Base-by-base conservation (phyloP, 352 stramenopile genomes). In the Pythium sp. region DNA sequence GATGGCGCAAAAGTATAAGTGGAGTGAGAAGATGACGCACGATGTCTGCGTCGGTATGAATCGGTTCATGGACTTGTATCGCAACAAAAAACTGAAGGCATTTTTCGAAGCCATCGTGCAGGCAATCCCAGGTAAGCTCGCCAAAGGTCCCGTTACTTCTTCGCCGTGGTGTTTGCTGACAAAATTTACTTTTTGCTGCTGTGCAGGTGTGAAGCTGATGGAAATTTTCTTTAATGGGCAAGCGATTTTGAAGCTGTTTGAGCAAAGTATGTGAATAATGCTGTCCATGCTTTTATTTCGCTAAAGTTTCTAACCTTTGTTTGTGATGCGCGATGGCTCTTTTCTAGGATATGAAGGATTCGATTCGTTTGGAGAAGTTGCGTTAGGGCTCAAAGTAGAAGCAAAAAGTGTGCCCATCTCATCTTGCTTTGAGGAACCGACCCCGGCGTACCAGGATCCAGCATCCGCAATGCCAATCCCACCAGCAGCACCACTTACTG, bases 181-280 rank as follows among this genome's bases (percentile, higher is more conserved):
- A 62, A 72, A 38, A 14, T 56, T 3, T 2, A 28, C 20, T 53
- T 4, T 9, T 15, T 54, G 47, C 47, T 55, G 9, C 54, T 63
- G 67, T 67, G 9, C 41, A 87, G 79, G 62, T 20, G 38, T 80
- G 24, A 77, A 60, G 24, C 68, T 81, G 58, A 61, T 63, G 51
- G 69, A 77, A 8, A 53, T 83, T 26, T 78, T 79, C 20, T 67
- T 70, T 30, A 32, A 76, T 47, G 77, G 55, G 6, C 65, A 83
- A 14, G 56, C 72, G n/a, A 78, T 87, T 59, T 22, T 89, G 18
- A 77, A 70, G 30, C 47, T 72, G 34, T 86, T 84, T 64, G 63
- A 86, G 51, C 60, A 79, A 38, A 72, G 80, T 87, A 80, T 56
- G 80, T 49, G 32, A 12, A 32, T 5, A 32, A 32, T 32, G 30